Base-by-base conservation (phyloP, 345 rosid genomes). In the Ailanthus altissimus region DNA sequence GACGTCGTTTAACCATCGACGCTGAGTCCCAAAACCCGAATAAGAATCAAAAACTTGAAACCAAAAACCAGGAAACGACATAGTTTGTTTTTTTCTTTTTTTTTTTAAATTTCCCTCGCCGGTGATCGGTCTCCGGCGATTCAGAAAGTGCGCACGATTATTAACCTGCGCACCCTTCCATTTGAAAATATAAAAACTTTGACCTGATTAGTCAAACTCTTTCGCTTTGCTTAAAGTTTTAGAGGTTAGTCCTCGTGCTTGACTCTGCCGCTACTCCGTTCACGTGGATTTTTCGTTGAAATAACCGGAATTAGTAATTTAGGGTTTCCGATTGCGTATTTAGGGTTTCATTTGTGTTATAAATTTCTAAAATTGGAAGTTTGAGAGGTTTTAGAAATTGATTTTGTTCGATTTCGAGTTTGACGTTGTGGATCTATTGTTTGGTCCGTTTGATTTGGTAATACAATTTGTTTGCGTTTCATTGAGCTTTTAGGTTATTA, bases 81-180 rank as follows among this genome's bases (percentile, higher is more conserved):
- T 76, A 69, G 46, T 62, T 10, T 13, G 20, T 63, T 38, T 14
- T 23, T 46, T 74, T 2, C 21, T 74, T 59, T 70, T 59, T 67
- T 70, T 47, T 46, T 46, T 12, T 6, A 26, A 46, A 36, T 21
- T 42, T 82, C 79, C 67, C 72, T 82, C 61, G 77, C 82, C 84
- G 83, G 86, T 75, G 82, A 74, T 77, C 73, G 58, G 69, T 84
- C 62, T 38, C 92, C 91, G 93, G 90, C 88, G 88, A 85, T 84
- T 81, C 45, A 56, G 66, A 72, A 83, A 85, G 84, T 78, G 90
- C 84, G 89, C 83, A 69, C 76, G 80, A 82, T 86, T 85, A 26
- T 74, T 78, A 77, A 81, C 84, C 86, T 77, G 89, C 80, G 85
- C 88, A 80, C 83, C 75, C 36, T 71, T 67, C 84, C 74, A 40